phyloP scores from a whole-genome alignment of 176 grass and related monocot genomes.

The Tillandsia fasciculata region DNA sequence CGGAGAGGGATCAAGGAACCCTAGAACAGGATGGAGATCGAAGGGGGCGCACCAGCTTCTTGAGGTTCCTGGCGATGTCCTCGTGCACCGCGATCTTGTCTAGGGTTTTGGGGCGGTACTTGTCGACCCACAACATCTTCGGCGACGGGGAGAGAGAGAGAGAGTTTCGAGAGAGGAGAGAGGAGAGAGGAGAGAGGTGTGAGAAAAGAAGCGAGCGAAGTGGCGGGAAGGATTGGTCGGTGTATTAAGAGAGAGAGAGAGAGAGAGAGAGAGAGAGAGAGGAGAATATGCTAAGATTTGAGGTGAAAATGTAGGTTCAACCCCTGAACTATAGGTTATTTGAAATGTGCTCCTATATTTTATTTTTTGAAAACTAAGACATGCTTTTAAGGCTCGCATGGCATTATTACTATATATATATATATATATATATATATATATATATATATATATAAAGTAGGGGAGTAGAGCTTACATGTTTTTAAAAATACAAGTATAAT shows the following conservation, averaged over 20 bases:
- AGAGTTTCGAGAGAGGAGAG: background rate
- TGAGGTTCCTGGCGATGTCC: slow-evolving; percentile 66
- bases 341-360: no score
- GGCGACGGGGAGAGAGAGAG: background rate
- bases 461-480: no score
- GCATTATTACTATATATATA: no score
- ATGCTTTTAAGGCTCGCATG: no score
- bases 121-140: slow-evolving; percentile 99
- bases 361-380: no score
- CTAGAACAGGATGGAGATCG: slow-evolving; percentile 1
- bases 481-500: no score
- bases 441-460: no score
- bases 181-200: background rate
- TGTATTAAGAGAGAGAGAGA: background rate
- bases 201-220: background rate
- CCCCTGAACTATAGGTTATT: no score
- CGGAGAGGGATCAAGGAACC: slow-evolving; percentile 3
- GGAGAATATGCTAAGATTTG: no score
- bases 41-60: slow-evolving; percentile 53
- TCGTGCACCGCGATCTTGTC: slow-evolving; percentile 86
- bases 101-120: slow-evolving; percentile 87
- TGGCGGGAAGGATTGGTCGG: background rate
- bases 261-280: background rate
- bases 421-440: no score
- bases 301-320: no score